Evolutionary conservation across 805 yeast genomes (phyloP).

Genomic region (Candida odintsovae): DNA sequence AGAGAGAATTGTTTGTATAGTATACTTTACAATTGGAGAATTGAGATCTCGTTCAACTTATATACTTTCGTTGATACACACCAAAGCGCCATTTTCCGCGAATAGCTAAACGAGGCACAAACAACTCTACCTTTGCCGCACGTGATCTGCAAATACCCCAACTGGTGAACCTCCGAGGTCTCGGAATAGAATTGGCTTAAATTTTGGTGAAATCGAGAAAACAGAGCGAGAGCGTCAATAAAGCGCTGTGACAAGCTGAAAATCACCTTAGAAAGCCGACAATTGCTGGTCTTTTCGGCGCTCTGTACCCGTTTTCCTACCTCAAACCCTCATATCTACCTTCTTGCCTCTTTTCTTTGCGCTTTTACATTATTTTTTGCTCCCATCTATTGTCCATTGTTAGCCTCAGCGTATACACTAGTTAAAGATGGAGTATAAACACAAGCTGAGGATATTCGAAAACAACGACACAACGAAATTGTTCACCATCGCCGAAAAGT

Average conservation of each 20-base stretch:
- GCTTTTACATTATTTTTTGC: background rate
- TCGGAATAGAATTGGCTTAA: background rate
- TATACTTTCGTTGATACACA: background rate
- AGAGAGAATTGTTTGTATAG: background rate
- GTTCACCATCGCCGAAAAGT: constrained; percentile 17
- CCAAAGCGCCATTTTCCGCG: background rate
- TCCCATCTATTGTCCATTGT: background rate
- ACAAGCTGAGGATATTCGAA: constrained; percentile 21
- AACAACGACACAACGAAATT: constrained; percentile 21
- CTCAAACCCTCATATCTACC: background rate
- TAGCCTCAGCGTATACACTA: background rate
- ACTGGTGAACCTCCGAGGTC: too few species aligned
- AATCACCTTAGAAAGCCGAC: background rate
- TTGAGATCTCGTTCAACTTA: background rate
- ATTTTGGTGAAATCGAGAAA: background rate
- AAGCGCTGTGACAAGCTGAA: background rate
- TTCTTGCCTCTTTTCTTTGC: background rate
- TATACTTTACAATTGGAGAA: too few species aligned
- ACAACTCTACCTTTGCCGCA: too few species aligned
- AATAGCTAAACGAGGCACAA: background rate
- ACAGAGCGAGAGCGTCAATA: background rate
- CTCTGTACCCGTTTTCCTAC: background rate
- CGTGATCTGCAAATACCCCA: background rate
- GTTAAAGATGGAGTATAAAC: background rate
- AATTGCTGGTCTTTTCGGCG: background rate